Evolutionary conservation across 140 eudicot species (phyloP).

Genomic region (Cichorium intybus): DNA sequence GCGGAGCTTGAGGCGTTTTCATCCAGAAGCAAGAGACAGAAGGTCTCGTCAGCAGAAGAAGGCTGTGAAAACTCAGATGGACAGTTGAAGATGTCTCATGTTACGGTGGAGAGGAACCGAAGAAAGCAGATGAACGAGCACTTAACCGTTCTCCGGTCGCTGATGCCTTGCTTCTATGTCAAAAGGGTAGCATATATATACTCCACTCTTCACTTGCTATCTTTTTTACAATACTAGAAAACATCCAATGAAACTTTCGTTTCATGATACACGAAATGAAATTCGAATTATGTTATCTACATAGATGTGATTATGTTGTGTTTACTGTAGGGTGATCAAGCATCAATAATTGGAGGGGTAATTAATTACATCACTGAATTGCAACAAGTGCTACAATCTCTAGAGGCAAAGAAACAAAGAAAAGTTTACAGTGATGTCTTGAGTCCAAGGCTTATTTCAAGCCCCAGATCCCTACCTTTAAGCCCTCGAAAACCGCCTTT

Average conservation of each 20-base stretch:
- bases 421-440: conserved; percentile 72
- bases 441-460: conserved; percentile 68
- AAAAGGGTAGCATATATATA: conserved; percentile 47
- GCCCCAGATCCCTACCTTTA: conserved; percentile 65
- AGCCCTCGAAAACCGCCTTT: conserved; percentile 89
- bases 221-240: no score
- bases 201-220: background rate
- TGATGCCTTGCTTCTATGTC: conserved; percentile 96
- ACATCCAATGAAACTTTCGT: no score
- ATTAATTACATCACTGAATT: conserved; percentile 80
- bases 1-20: conserved; percentile 30
- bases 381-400: conserved; percentile 82
- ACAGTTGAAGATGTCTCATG: conserved; percentile 55
- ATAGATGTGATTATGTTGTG: background rate
- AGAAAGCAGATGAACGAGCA: conserved; percentile 97
- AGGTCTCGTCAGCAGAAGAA: conserved; percentile 29
- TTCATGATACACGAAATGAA: no score
- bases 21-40: conserved; percentile 53
- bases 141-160: conserved; percentile 68
- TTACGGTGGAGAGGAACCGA: conserved; percentile 88
- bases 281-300: background rate
- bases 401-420: conserved; percentile 88
- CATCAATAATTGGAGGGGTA: conserved; percentile 94
- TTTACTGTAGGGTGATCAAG: conserved; percentile 81
- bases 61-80: conserved; percentile 32